phyloP scores from a whole-genome alignment of 805 yeast genomes.

The Schizosaccharomyces cryophilus region DNA sequence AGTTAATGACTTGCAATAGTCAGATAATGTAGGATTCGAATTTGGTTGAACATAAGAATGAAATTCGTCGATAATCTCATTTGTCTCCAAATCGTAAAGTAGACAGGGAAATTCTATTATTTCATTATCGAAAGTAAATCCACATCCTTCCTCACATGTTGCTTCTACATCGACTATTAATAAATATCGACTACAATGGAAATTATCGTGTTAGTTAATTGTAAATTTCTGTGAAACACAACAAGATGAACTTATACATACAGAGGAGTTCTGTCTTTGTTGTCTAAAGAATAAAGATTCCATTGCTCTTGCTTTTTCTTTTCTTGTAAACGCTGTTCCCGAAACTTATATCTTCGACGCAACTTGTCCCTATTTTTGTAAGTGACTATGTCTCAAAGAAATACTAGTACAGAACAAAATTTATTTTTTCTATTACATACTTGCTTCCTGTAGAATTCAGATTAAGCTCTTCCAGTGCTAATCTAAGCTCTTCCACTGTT shows the following conservation, averaged over 20 bases:
- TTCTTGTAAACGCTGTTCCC: background rate
- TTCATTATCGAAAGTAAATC: constrained; percentile 5
- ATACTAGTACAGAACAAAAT: background rate
- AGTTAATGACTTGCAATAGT: constrained; percentile 5
- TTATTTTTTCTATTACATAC: background rate
- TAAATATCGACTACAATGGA: constrained; percentile 5
- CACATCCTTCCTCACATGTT: constrained; percentile 5
- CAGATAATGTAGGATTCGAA: background rate
- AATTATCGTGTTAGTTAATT: background rate
- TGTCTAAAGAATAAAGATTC: background rate
- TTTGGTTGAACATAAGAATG: constrained; percentile 8
- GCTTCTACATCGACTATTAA: constrained; percentile 9
- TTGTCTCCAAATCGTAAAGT: constrained; percentile 9
- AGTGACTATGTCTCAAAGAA: background rate
- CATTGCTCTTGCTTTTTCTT: background rate
- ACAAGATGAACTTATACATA: background rate
- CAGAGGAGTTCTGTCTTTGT: background rate
- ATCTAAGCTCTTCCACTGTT: background rate
- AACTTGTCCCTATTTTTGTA: background rate
- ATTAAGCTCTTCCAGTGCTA: background rate
- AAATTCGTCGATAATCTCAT: constrained; percentile 7
- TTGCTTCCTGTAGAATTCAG: background rate
- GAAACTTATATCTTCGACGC: background rate
- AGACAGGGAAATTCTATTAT: constrained; percentile 11
- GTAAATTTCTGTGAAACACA: background rate